Evolutionary conservation across 441 rosid species (phyloP).

Genomic region (Aquilaria agallochum): DNA sequence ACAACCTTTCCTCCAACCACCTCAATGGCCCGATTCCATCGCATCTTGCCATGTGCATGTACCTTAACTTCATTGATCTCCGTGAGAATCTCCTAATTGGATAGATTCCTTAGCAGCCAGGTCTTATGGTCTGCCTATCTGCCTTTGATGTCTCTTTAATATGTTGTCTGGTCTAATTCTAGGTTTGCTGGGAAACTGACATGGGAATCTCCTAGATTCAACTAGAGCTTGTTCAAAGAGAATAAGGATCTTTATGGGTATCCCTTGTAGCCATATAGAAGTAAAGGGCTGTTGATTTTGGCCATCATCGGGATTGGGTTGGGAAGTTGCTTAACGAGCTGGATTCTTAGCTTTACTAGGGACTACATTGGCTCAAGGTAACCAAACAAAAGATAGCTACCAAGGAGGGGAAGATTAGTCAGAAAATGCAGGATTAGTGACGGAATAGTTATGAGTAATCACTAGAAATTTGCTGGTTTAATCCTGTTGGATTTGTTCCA

Average conservation of each 20-base stretch:
- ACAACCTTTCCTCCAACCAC: slow-evolving; percentile 75
- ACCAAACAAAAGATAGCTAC: slow-evolving; percentile 74
- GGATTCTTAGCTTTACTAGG: slow-evolving; percentile 80
- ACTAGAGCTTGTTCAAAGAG: slow-evolving; percentile 69
- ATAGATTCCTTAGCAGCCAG: slow-evolving; percentile 74
- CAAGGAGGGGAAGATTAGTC: slow-evolving; percentile 84
- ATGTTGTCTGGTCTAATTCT: slow-evolving; percentile 79
- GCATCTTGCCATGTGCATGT: slow-evolving; percentile 84
- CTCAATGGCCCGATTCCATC: slow-evolving; percentile 71
- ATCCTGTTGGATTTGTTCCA: too few species aligned
- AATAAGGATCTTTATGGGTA: slow-evolving; percentile 83
- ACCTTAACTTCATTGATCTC: slow-evolving; percentile 86
- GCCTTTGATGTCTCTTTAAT: slow-evolving; percentile 88
- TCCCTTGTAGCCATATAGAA: slow-evolving; percentile 68
- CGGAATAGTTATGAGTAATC: too few species aligned
- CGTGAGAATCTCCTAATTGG: slow-evolving; percentile 75
- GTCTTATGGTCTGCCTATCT: slow-evolving; percentile 62
- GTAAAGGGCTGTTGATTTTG: slow-evolving; percentile 62
- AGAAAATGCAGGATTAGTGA: slow-evolving; percentile 88
- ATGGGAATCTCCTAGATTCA: slow-evolving; percentile 72
- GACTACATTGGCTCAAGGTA: slow-evolving; percentile 87
- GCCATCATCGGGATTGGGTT: slow-evolving; percentile 93
- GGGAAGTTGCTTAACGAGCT: slow-evolving; percentile 88
- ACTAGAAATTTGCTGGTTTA: too few species aligned
- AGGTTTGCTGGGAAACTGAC: slow-evolving; percentile 56